Base-by-base conservation (phyloP, 805 yeast genomes). In the Sporopachydermia lactativora region DNA sequence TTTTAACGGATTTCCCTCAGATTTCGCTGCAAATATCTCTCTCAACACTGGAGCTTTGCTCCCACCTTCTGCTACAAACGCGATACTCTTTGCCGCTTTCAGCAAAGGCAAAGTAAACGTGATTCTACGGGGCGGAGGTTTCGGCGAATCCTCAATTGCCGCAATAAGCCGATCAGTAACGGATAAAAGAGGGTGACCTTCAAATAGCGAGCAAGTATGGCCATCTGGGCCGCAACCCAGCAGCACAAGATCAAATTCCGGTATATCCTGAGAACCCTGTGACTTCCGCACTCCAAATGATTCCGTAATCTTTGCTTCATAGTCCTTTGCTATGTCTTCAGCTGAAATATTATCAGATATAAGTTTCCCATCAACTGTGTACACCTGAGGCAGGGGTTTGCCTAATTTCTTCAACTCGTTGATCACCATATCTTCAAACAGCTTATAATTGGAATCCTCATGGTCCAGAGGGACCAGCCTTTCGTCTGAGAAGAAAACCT, bases 221-320 rank as follows among this genome's bases (percentile, higher is more conserved):
- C 96, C 96, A 53, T 86, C 96, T 28, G 96, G 96, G 4, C 96
- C 96, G 57, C 92, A 81, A 16, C 96, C 96, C 47, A 86, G 67
- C 42, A 85, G 62, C 16, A 86, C 63, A 50, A 85, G 62, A 58
- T 86, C 95, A 19, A 73, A 52, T 1, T 47, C 41, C 15, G 55
- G 51, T 11, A 37, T 36, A 1, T 24, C 43, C 19, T 24, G 8
- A 24, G 52, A 54, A 39, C 50, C 37, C n/a, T n/a, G n/a, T n/a
- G n/a, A n/a, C n/a, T n/a, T n/a, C n/a, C n/a, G n/a, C 6, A 39
- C 28, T 18, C 52, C 59, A 18, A 77, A 52, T 44, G 58, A 53
- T 16, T 50, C 54, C 5, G 89, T 84, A 40, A 86, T 59, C 36
- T 65, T 61, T 1, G 64, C 45, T 47, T 71, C 78, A 58, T 86